Evolutionary conservation across 2,329 filamentous ascomycete species (phyloP), one percentile per base, ranked within the genome.

Genomic region (Colletotrichum sp.): DNA sequence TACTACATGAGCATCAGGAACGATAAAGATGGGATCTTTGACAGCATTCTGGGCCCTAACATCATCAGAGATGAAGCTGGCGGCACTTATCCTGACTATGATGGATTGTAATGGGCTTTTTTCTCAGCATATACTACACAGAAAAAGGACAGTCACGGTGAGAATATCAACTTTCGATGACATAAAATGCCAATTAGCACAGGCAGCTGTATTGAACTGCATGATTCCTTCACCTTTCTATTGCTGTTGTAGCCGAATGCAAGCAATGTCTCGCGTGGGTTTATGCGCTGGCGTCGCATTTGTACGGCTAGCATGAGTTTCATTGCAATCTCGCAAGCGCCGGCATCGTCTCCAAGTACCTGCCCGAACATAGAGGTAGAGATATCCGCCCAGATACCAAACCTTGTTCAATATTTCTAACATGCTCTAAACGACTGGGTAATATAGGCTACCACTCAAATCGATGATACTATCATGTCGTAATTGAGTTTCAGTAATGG

Each of bases 211-310:
- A 36, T 19, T 19, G 36, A 19, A 19, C 1, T 44, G 8, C 16
- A 44, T 6, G 0, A 11, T 44, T 19, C 0, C 8, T 11, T 44
- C 8, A 1, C 39, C 0, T 19, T 44, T n/a, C 1, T 6, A 44
- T 44, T n/a, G 19, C 39, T 11, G 0, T n/a, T 44, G 9, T 6
- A 19, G 12, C 3, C 39, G 39, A n/a, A 44, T n/a, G 39, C 8
- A 44, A n/a, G 39, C 39, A n/a, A 19, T 1, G 8, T n/a, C 0
- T 0, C 19, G 8, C 19, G 0, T 44, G 8, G 19, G 9, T n/a
- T n/a, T 8, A 44, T n/a, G 16, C 8, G 0, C 16, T n/a, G 19
- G 3, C 0, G 0, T 44, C 5, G 8, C 39, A 11, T 44, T n/a
- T 0, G 0, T 11, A 9, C 34, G 13, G 34, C 34, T 16, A 44